Base-by-base conservation (phyloP, 2,329 filamentous ascomycete genomes). In the Microsporum audouinii region DNA sequence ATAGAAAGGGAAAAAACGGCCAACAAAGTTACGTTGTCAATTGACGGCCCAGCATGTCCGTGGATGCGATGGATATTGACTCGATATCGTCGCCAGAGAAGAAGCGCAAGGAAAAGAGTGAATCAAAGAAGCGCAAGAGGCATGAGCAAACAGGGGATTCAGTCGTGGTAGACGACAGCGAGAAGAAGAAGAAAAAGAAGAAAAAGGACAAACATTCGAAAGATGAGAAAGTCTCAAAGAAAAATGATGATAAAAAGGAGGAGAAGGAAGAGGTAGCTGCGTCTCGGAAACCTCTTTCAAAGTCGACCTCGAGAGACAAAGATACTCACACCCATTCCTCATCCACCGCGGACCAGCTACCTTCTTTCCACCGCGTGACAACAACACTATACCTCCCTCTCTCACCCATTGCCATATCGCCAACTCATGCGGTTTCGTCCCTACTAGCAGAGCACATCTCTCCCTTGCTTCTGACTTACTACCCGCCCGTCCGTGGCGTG, bases 361-460 rank as follows among this genome's bases (percentile, higher is more conserved):
- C 87, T 51, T 88, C 91, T 14, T 92, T 95, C 75, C 85, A 85
- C 71, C 83, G 84, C 33, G 87, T 92, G 69, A 90, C 87, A 27
- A 83, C 89, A 47, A 91, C 91, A 1, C 82, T 96, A 68, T 85
- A 84, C 70, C 76, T 86, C 62, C 78, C 82, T 3, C 76, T 86
- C 60, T 80, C 83, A 43, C 82, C 84, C 27, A 79, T 83, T 61
- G 78, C 76, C 34, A 76, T 78, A 60, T 76, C 79, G 7, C 77
- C 82, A 56, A 73, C 76, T 27, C 76, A 80, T 65, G 80, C 82
- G 7, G 73, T 83, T 60, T 77, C 82, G 66, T 82, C 82, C 14
- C 72, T 85, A 53, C 79, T 83, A 67, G 82, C 83, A 47, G 81
- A 84, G 66, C 80, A 85, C 69, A 75, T 86, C 59, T 83, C 83